Percentiles rank a stretch among this genome's conserved stretches.
Conservation (phyloP, 2,329 filamentous ascomycete species). For the Colletotrichum scovillei region DNA sequence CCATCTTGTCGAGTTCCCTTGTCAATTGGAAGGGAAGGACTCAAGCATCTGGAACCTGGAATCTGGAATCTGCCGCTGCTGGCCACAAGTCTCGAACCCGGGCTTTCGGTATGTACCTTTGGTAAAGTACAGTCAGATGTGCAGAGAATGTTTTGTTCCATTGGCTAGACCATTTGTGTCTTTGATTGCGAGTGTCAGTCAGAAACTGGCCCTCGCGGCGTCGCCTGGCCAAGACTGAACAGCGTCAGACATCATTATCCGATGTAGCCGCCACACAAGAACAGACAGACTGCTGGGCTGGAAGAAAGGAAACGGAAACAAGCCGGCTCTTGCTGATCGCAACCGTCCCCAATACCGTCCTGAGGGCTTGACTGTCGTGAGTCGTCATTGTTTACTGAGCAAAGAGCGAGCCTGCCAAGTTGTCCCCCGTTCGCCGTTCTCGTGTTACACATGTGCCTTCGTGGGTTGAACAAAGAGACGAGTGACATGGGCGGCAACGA, state of each 20-base stretch:
- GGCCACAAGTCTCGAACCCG: background rate
- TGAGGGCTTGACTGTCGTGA: background rate
- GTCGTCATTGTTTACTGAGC: background rate
- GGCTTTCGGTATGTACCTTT: background rate
- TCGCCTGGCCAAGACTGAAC: background rate
- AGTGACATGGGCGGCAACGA: background rate
- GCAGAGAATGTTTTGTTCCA: background rate
- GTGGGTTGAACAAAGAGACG: background rate
- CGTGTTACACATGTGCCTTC: constrained; percentile 17
- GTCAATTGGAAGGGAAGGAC: too few relatives aligned
- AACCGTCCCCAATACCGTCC: background rate
- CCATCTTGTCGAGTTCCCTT: background rate
- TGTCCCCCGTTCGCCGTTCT: background rate
- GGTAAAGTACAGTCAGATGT: too few relatives aligned
- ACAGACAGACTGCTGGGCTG: background rate
- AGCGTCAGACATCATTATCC: background rate
- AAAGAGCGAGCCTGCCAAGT: background rate
- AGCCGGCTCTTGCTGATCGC: background rate
- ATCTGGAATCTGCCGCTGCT: background rate
- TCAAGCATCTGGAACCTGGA: too few relatives aligned
- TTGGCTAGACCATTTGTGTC: background rate
- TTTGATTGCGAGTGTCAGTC: background rate
- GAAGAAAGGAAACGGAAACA: background rate
- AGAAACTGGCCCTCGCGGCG: background rate
- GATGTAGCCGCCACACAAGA: background rate